Percentiles rank a stretch among this genome's conserved stretches.
These are phyloP conservation scores for Primulina eburnea DNA, from an alignment of 257 asterid species.

Conservation along the genomic window DNA sequence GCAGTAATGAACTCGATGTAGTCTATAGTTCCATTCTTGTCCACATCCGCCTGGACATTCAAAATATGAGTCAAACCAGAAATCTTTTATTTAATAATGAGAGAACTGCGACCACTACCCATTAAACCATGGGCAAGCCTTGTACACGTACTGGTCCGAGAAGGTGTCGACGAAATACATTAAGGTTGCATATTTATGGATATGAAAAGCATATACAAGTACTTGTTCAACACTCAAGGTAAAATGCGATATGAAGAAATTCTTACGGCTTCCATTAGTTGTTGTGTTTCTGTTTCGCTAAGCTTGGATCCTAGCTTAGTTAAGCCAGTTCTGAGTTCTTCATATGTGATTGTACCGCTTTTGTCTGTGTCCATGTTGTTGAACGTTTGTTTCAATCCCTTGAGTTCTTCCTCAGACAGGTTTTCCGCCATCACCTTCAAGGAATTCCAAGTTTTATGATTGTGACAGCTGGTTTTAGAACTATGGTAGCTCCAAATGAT, in stretches of 20 bases:
- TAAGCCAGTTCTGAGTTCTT: constrained; percentile 74
- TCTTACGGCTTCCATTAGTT: constrained; percentile 92
- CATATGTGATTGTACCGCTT: constrained; percentile 75
- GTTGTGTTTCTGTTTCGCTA: constrained; percentile 58
- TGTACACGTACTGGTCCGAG: too few species aligned
- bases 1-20: constrained; percentile 81
- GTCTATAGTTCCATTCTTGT: constrained; percentile 77
- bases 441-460: constrained; percentile 11
- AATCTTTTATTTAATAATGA: too few species aligned
- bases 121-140: too few species aligned
- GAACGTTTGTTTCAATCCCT: constrained; percentile 77
- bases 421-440: constrained; percentile 81
- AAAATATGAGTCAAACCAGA: not conserved
- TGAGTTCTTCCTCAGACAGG: constrained; percentile 74
- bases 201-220: not conserved
- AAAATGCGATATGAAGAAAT: not conserved
- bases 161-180: too few species aligned
- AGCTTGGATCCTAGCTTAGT: constrained; percentile 84
- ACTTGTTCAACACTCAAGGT: too few species aligned
- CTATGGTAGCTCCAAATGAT: too few species aligned
- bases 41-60: constrained; percentile 74
- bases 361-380: constrained; percentile 85
- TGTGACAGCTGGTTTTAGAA: too few species aligned
- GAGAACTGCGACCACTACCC: too few species aligned
- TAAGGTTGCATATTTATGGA: not conserved